These are phyloP conservation scores for Krasilnikovozyma curviuscula DNA, from an alignment of 768 basidiomycete genomes.

Conservation along the genomic window DNA sequence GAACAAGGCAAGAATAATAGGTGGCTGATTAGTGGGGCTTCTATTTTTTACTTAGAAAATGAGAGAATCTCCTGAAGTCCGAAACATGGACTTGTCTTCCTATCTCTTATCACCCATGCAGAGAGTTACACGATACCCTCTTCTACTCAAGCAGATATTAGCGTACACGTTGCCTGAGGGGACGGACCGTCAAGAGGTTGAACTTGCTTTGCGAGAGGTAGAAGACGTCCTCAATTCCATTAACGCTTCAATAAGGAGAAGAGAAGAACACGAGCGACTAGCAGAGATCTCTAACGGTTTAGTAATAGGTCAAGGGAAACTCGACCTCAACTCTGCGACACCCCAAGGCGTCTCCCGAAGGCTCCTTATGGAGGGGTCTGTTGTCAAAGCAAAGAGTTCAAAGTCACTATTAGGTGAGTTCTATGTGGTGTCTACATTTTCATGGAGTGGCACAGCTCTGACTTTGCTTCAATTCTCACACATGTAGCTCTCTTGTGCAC, in stretches of 20 bases:
- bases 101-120: conserved; percentile 91
- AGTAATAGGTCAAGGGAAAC: conserved; percentile 43
- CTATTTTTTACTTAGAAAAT: background rate
- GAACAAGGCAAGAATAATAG: background rate
- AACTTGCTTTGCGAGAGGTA: conserved; percentile 39
- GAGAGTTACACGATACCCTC: conserved; percentile 81
- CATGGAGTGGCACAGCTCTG: no score
- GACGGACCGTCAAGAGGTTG: conserved; percentile 39
- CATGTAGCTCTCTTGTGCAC: no score
- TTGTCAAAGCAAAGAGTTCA: conserved; percentile 30
- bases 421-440: background rate
- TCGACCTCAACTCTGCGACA: background rate
- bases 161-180: conserved; percentile 49
- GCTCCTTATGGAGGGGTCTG: no score
- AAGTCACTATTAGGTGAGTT: conserved; percentile 34
- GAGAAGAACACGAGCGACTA: conserved; percentile 62
- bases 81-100: conserved; percentile 73
- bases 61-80: conserved; percentile 37
- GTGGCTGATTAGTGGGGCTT: background rate
- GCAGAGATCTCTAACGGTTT: conserved; percentile 53
- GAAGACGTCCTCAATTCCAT: conserved; percentile 59
- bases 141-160: conserved; percentile 41
- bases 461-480: background rate
- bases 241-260: conserved; percentile 72
- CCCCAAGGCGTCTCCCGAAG: no score